These are phyloP conservation scores for Jaltomata sinuosa DNA, from an alignment of 257 asterid species.

Conservation along the genomic window DNA sequence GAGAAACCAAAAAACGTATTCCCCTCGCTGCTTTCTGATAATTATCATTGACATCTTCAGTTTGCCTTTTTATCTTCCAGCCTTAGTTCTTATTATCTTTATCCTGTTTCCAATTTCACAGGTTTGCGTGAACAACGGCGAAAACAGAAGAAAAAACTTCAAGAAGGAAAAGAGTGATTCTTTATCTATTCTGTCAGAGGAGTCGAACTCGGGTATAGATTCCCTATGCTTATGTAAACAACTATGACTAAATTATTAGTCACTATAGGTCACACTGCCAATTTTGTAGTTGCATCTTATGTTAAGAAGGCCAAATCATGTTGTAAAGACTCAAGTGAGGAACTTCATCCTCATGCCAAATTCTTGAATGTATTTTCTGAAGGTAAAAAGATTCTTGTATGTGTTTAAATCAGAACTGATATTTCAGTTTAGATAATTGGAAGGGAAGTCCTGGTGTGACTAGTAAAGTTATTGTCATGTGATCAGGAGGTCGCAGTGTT, in stretches of 20 bases:
- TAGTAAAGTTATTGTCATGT: too few species aligned
- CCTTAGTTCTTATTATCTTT: neutral
- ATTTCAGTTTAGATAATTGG: too few species aligned
- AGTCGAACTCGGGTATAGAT: neutral
- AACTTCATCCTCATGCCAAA: neutral
- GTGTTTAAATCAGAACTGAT: neutral
- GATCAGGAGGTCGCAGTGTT: too few species aligned
- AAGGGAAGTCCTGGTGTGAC: too few species aligned
- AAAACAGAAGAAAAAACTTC: slow-evolving; percentile 27
- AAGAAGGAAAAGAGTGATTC: slow-evolving; percentile 12
- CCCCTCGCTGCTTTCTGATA: neutral
- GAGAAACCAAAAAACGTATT: slow-evolving; percentile 37
- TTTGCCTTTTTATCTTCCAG: neutral
- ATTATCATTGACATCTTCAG: neutral
- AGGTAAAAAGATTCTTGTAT: neutral
- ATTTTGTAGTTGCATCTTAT: neutral
- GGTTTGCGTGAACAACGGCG: slow-evolving; percentile 34
- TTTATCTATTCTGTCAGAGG: neutral
- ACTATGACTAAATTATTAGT: neutral
- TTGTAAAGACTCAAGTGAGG: neutral
- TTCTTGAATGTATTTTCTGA: neutral
- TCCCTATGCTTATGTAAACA: neutral
- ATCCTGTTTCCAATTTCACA: slow-evolving; percentile 3
- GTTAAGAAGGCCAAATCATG: neutral
- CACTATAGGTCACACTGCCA: neutral